These are phyloP conservation scores for Pichia kluyveri DNA, from an alignment of 805 yeast species.

Conservation along the genomic window DNA sequence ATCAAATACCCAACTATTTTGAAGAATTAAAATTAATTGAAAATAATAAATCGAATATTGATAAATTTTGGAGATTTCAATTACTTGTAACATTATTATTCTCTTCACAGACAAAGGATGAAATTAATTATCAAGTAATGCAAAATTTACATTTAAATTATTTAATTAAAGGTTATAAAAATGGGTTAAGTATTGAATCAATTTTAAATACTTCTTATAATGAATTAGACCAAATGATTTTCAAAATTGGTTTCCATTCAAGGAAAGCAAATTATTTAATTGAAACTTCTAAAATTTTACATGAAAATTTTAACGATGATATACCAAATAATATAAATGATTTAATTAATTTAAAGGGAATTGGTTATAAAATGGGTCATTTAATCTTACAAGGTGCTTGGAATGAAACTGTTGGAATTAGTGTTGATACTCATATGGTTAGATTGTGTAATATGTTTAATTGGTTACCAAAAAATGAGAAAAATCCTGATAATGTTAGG, in stretches of 20 bases:
- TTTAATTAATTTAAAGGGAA: constrained; percentile 71
- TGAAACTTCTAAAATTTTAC: constrained; percentile 45
- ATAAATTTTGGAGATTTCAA: constrained; percentile 53
- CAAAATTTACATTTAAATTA: constrained; percentile 43
- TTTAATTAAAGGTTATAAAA: constrained; percentile 26
- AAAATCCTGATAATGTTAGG: constrained; percentile 73
- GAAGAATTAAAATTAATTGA: neutral
- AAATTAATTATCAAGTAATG: constrained; percentile 71
- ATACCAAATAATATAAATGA: constrained; percentile 65
- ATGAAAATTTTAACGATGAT: constrained; percentile 47
- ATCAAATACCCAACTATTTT: constrained; percentile 2
- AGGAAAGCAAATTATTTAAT: constrained; percentile 69
- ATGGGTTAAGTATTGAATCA: constrained; percentile 53
- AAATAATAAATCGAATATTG: constrained; percentile 14
- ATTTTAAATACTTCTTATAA: constrained; percentile 40
- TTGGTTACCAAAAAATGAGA: constrained; percentile 48
- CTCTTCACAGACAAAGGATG: constrained; percentile 89
- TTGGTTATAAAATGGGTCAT: constrained; percentile 93
- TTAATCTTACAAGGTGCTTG: constrained; percentile 76
- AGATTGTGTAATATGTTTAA: constrained; percentile 71
- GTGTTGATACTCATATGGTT: constrained; percentile 89
- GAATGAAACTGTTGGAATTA: constrained; percentile 72
- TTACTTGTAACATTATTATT: constrained; percentile 74
- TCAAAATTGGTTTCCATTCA: constrained; percentile 78
- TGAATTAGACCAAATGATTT: constrained; percentile 57